Percentiles rank a stretch among this genome's conserved stretches.
phyloP scores from a whole-genome alignment of 2,329 filamentous ascomycete genomes.

The Beauveria sp. region DNA sequence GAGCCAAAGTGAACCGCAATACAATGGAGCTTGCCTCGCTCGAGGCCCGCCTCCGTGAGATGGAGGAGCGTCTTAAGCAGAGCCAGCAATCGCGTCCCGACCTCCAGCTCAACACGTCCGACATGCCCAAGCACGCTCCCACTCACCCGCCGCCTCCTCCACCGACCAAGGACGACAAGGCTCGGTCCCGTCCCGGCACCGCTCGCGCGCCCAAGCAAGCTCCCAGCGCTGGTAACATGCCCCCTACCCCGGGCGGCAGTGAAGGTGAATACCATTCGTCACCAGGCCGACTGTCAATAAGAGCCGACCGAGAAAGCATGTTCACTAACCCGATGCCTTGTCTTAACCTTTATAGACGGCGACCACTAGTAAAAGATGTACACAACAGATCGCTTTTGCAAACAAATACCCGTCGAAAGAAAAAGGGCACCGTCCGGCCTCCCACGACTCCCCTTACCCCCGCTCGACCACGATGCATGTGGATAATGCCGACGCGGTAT shows the following conservation, averaged over 20 bases:
- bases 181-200: conserved; percentile 46
- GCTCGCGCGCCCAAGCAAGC: conserved; percentile 42
- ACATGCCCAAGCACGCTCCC: conserved; percentile 19
- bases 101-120: conserved; percentile 14
- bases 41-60: conserved; percentile 74
- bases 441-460: not conserved
- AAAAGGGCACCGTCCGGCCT: not conserved
- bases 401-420: not conserved
- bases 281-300: not conserved
- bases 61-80: conserved; percentile 65
- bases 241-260: conserved; percentile 52
- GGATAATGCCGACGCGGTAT: not conserved
- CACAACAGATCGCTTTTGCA: not conserved
- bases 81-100: conserved; percentile 16
- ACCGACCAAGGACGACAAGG: conserved; percentile 25
- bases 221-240: conserved; percentile 48
- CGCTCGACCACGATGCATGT: not conserved
- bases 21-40: conserved; percentile 77
- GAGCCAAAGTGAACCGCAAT: conserved; percentile 67
- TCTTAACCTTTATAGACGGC: conserved; percentile 12
- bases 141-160: conserved; percentile 18
- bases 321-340: not conserved
- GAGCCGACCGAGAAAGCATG: not conserved
- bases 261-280: conserved; percentile 50
- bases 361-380: conserved; percentile 12